Evolutionary conservation across 148 eudicot species (phyloP).

Genomic region (Silene uniflora): DNA sequence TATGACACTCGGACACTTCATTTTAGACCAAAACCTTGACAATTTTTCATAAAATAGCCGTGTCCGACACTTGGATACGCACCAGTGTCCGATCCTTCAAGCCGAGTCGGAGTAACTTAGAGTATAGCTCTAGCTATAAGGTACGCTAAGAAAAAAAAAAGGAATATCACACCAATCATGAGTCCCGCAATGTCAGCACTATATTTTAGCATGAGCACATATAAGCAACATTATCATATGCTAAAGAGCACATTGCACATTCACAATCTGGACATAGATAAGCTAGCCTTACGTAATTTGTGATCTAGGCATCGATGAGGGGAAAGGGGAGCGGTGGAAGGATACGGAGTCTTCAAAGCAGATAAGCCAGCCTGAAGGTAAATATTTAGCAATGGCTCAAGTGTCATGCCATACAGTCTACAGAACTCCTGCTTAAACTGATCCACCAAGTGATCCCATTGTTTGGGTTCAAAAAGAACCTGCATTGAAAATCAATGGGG

Average conservation of each 20-base stretch:
- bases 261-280: slow-evolving; percentile 10
- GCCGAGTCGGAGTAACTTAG: too few species aligned
- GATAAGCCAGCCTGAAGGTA: slow-evolving; percentile 96
- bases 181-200: neutral
- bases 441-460: slow-evolving; percentile 88
- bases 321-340: slow-evolving; percentile 23
- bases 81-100: too few species aligned
- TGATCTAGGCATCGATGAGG: neutral
- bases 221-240: neutral
- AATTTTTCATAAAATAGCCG: too few species aligned
- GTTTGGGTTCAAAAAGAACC: slow-evolving; percentile 91
- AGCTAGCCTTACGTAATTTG: neutral
- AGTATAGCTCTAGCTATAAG: neutral
- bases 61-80: too few species aligned
- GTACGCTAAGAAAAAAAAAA: too few species aligned
- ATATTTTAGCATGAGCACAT: neutral
- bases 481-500: slow-evolving; percentile 31
- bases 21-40: too few species aligned
- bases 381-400: slow-evolving; percentile 85
- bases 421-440: slow-evolving; percentile 96
- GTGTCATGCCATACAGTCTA: slow-evolving; percentile 90
- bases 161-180: neutral
- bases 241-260: slow-evolving; percentile 15
- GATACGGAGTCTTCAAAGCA: slow-evolving; percentile 99
- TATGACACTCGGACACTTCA: too few species aligned